phyloP scores from a whole-genome alignment of 2,329 filamentous ascomycete species.

The Ascochyta rabiei region DNA sequence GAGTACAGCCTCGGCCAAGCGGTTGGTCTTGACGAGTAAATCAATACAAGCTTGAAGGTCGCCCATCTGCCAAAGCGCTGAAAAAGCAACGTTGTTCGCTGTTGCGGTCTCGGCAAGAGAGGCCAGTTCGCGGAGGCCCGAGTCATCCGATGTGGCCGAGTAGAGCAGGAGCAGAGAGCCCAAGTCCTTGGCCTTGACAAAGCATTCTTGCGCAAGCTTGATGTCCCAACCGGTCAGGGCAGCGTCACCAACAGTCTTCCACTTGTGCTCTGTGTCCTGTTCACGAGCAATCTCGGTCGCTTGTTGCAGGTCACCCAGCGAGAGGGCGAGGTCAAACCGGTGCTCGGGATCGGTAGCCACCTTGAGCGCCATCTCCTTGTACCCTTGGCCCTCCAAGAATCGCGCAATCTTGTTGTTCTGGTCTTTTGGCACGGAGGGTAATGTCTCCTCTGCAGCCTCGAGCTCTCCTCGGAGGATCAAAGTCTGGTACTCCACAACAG shows the following conservation, averaged over 20 bases:
- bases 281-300: conserved; percentile 82
- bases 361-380: conserved; percentile 93
- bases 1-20: conserved; percentile 83
- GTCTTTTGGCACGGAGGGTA: conserved; percentile 83
- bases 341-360: conserved; percentile 95
- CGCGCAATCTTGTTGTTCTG: conserved; percentile 98
- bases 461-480: conserved; percentile 92
- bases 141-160: conserved; percentile 80
- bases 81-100: conserved; percentile 92
- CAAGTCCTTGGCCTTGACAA: conserved; percentile 86
- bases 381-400: conserved; percentile 95
- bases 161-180: conserved; percentile 88
- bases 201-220: conserved; percentile 87
- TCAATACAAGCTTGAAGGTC: conserved; percentile 83
- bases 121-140: conserved; percentile 75
- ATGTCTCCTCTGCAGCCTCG: conserved; percentile 84
- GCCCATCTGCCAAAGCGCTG: conserved; percentile 83
- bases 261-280: conserved; percentile 92
- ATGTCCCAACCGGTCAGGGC: conserved; percentile 88
- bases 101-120: conserved; percentile 76
- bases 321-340: conserved; percentile 90
- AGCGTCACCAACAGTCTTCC: conserved; percentile 95
- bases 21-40: conserved; percentile 77
- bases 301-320: conserved; percentile 81
- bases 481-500: conserved; percentile 96